phyloP scores from a whole-genome alignment of 805 yeast genomes.

The Wickerhamia fluorescens region DNA sequence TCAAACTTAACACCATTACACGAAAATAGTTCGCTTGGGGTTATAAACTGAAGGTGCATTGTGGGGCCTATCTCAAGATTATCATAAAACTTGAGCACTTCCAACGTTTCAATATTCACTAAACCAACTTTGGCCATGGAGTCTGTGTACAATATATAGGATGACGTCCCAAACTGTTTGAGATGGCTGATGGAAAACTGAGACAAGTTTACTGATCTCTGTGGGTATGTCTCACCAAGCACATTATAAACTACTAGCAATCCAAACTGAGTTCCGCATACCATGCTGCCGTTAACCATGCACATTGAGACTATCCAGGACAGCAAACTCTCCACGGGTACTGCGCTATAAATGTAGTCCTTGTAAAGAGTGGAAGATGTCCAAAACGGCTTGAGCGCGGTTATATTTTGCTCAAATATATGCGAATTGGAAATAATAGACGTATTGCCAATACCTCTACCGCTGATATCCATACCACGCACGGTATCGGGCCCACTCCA shows the following conservation, averaged over 20 bases:
- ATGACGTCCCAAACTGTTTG: constrained; percentile 9
- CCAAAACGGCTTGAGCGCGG: constrained; percentile 11
- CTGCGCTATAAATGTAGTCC: constrained; percentile 7
- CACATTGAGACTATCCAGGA: constrained; percentile 20
- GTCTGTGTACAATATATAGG: constrained; percentile 19
- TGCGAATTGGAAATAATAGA: neutral
- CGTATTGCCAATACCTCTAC: neutral
- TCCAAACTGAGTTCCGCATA: constrained; percentile 30
- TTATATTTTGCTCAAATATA: neutral
- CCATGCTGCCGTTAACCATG: constrained; percentile 7
- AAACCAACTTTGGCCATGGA: constrained; percentile 26
- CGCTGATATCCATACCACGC: no score
- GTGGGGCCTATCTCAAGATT: constrained; percentile 18
- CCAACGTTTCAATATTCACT: constrained; percentile 10
- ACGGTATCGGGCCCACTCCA: no score
- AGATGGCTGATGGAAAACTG: constrained; percentile 18
- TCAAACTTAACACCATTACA: constrained; percentile 9
- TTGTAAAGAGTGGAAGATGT: constrained; percentile 5
- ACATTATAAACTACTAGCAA: constrained; percentile 15
- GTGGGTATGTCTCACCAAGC: constrained; percentile 9
- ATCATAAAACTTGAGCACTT: constrained; percentile 13
- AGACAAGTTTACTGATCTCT: constrained; percentile 12
- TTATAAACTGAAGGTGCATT: constrained; percentile 10
- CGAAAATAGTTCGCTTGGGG: constrained; percentile 2
- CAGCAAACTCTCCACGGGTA: constrained; percentile 6